A percentile compares a stretch with the other conserved stretches of the same genome.
These are phyloP conservation scores for Penicillium nucicola DNA, from an alignment of 495 filamentous ascomycete species.

Conservation along the genomic window DNA sequence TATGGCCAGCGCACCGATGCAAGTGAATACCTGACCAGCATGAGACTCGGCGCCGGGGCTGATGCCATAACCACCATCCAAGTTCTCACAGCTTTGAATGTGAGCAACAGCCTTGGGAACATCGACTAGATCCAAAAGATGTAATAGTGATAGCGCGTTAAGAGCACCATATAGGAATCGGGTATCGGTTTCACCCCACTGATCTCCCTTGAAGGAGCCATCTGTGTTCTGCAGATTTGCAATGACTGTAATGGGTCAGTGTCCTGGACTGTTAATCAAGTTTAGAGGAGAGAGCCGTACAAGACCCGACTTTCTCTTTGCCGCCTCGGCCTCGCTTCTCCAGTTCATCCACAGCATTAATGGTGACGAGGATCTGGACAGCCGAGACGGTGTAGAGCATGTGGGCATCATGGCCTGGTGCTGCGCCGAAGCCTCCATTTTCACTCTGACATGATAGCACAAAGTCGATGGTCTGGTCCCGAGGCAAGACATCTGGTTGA, in stretches of 20 bases:
- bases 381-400: slow-evolving; percentile 93
- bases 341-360: slow-evolving; percentile 82
- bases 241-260: slow-evolving; percentile 58
- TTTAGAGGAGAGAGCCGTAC: slow-evolving; percentile 44
- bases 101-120: slow-evolving; percentile 74
- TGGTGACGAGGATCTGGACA: slow-evolving; percentile 80
- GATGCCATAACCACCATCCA: slow-evolving; percentile 90
- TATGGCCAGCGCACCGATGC: slow-evolving; percentile 83
- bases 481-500: slow-evolving; percentile 74
- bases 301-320: slow-evolving; percentile 68
- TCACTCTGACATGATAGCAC: slow-evolving; percentile 87
- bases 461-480: slow-evolving; percentile 80
- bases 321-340: slow-evolving; percentile 64
- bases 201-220: slow-evolving; percentile 86
- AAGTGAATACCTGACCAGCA: slow-evolving; percentile 90
- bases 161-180: slow-evolving; percentile 88
- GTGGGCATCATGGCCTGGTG: slow-evolving; percentile 91
- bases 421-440: slow-evolving; percentile 87
- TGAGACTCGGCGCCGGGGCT: slow-evolving; percentile 88
- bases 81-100: slow-evolving; percentile 78
- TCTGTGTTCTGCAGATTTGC: slow-evolving; percentile 77
- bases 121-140: slow-evolving; percentile 66
- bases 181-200: slow-evolving; percentile 95
- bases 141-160: slow-evolving; percentile 80
- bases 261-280: slow-evolving; percentile 7